Evolutionary conservation across 306 rosid species (phyloP).

Genomic region (Vigna radiata): DNA sequence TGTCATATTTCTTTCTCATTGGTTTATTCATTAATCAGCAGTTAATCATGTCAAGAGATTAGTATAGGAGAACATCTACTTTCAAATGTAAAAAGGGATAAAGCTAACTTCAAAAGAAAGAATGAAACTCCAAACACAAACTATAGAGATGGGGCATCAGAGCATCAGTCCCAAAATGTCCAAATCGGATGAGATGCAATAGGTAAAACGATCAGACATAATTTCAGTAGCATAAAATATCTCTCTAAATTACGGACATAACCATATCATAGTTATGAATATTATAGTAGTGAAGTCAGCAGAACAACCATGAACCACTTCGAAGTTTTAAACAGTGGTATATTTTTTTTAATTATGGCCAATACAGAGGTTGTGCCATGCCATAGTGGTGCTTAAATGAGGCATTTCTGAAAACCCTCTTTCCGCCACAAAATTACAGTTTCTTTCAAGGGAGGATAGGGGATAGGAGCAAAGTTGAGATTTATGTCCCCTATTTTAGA

Average conservation of each 20-base stretch:
- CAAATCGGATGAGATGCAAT: slow-evolving; percentile 12
- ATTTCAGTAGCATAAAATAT: slow-evolving; percentile 20
- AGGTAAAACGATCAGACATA: slow-evolving; percentile 17
- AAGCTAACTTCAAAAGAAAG: slow-evolving; percentile 17
- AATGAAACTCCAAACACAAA: slow-evolving; percentile 23
- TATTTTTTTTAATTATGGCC: not conserved
- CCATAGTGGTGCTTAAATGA: not conserved
- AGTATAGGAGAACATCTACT: slow-evolving; percentile 31
- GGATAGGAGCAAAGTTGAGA: not conserved
- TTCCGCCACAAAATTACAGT: not conserved
- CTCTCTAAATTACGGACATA: not conserved
- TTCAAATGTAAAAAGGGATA: slow-evolving; percentile 31
- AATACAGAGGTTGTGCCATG: not conserved
- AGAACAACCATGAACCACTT: not conserved
- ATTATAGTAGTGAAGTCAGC: not conserved
- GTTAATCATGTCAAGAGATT: slow-evolving; percentile 17
- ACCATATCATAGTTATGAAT: slow-evolving; percentile 2
- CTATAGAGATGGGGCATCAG: not conserved
- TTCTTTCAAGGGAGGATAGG: not conserved
- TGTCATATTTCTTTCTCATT: not conserved
- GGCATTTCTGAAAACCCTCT: not conserved
- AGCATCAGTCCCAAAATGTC: not conserved
- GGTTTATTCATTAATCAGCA: slow-evolving; percentile 25
- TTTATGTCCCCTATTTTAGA: not conserved
- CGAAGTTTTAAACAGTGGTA: not conserved